Evolutionary conservation across 116 monocot genomes (phyloP).

Genomic region (Iris pallida): DNA sequence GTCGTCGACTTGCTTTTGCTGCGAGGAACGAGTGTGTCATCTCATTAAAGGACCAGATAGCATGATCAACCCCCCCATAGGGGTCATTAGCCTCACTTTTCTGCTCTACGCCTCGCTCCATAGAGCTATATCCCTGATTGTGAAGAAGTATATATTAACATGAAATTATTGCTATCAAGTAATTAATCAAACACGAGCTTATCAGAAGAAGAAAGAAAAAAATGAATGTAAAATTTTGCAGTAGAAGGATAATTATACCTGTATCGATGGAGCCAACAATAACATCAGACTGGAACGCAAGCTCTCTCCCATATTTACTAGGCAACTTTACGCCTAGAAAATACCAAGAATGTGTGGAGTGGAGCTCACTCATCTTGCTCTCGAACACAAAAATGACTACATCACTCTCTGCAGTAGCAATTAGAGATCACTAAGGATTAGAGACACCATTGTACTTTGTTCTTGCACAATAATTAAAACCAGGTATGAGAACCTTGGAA

Average conservation of each 20-base stretch:
- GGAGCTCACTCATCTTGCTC: slow-evolving; percentile 9
- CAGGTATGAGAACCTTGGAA: neutral
- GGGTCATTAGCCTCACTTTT: too few relatives aligned
- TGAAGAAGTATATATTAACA: too few relatives aligned
- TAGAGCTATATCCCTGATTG: slow-evolving; percentile 6
- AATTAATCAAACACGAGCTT: neutral
- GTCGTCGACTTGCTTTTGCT: too few relatives aligned
- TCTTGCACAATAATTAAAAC: neutral
- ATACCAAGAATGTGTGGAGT: slow-evolving; percentile 16
- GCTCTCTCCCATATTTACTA: neutral
- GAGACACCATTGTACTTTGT: neutral
- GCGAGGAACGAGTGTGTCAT: too few relatives aligned
- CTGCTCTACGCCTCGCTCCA: too few relatives aligned
- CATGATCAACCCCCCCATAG: too few relatives aligned
- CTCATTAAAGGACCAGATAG: too few relatives aligned
- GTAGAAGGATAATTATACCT: slow-evolving; percentile 1
- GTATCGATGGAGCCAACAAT: slow-evolving; percentile 13
- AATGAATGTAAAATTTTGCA: too few relatives aligned
- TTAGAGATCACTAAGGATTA: neutral
- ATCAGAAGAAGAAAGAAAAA: too few relatives aligned
- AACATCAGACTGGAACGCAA: slow-evolving; percentile 3
- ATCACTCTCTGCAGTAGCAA: neutral
- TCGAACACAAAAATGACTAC: slow-evolving; percentile 14
- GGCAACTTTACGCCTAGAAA: neutral
- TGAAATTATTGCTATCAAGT: neutral